Conservation (phyloP, 2,329 filamentous ascomycete species). For the Laburnicola sp. region DNA sequence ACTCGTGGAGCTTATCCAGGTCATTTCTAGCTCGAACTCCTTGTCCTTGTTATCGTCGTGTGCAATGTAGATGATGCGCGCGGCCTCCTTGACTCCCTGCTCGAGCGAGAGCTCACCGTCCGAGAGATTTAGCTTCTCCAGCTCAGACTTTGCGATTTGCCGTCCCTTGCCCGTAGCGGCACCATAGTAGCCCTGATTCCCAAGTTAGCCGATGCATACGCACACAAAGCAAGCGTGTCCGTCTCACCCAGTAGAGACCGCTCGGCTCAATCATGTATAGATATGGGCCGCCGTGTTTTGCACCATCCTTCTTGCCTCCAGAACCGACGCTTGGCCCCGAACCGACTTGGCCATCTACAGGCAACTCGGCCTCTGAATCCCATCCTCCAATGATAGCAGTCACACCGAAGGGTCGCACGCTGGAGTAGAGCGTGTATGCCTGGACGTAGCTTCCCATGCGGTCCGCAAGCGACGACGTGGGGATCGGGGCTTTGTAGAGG, state of each 20-base stretch:
- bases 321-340: slow-evolving; percentile 75
- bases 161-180: slow-evolving; percentile 96
- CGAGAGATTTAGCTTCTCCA: slow-evolving; percentile 93
- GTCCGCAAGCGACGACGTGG: slow-evolving; percentile 81
- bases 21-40: slow-evolving; percentile 99
- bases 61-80: slow-evolving; percentile 93
- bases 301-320: slow-evolving; percentile 76
- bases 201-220: slow-evolving; percentile 10
- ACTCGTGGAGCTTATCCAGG: slow-evolving; percentile 84
- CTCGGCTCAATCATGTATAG: slow-evolving; percentile 99
- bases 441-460: slow-evolving; percentile 96
- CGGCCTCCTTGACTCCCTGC: slow-evolving; percentile 93
- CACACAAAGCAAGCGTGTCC: not conserved
- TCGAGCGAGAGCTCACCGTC: slow-evolving; percentile 75
- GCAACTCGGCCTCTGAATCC: slow-evolving; percentile 83
- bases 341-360: slow-evolving; percentile 89
- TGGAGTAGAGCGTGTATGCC: slow-evolving; percentile 96
- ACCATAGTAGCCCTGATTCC: slow-evolving; percentile 83
- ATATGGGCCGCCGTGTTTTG: slow-evolving; percentile 82
- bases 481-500: slow-evolving; percentile 93
- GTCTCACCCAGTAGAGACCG: slow-evolving; percentile 82
- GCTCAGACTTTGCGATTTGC: slow-evolving; percentile 94
- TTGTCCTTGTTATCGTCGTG: slow-evolving; percentile 99
- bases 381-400: slow-evolving; percentile 92
- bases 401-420: slow-evolving; percentile 94